Base-by-base conservation (phyloP, 352 stramenopile genomes). In the Globisporangium perplexum region DNA sequence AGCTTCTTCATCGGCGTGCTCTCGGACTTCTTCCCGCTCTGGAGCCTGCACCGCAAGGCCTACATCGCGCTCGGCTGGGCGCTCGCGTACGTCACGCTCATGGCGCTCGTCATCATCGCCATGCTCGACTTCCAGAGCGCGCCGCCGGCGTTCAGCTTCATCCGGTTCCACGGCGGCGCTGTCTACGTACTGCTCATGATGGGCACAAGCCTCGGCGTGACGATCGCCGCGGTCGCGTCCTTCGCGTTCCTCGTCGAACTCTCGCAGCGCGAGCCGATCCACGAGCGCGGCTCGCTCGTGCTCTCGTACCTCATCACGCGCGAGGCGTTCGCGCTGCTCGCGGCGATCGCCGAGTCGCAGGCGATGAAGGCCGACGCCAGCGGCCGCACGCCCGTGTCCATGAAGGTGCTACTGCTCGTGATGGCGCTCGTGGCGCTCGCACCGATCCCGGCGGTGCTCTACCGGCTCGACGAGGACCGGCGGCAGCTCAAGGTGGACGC, bases 11-110 rank as follows among this genome's bases (percentile, higher is more conserved):
- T 91, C 55, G 81, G 81, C 12, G 47, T 88, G 18, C 28, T 88
- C n/a, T 91, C 81, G 1, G 81, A 91, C 59, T 89, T 86, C 36
- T 91, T 88, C 46, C 81, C 81, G 58, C 65, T 91, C 14, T 83
- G 75, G 69, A 79, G 57, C 46, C 81, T 89, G 24, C 77, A 89
- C 20, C 77, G 81, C 26, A 91, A 91, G 63, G 77, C 76, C 22
- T 91, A 89, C 63, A 89, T 91, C 62, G 56, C 89, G 22, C 70
- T 74, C 41, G 80, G 77, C 8, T 91, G 77, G 80, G 68, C 86
- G 18, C 71, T 83, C 35, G 76, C 77, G 18, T 91, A 89, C 56
- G 55, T 86, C 30, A 72, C 75, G 39, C 53, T 89, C 14, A 86
- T 91, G 74, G 74, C 72, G 15, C 68, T 89, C 15, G 70, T 86